A percentile compares a stretch with the other conserved stretches of the same genome.
Evolutionary conservation across 129 eudicot species (phyloP).

Genomic region (Flaveria linearis): DNA sequence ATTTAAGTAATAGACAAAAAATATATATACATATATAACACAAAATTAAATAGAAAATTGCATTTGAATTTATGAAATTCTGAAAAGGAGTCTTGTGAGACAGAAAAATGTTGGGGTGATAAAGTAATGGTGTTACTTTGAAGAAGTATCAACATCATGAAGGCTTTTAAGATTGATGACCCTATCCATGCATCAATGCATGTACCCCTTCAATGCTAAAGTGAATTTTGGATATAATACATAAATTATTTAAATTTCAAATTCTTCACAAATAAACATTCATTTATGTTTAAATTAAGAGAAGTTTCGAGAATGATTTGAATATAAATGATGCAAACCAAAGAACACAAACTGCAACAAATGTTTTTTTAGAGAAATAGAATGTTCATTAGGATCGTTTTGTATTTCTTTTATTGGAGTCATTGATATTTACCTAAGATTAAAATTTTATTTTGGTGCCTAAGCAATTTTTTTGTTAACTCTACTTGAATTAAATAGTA

Average conservation of each 20-base stretch:
- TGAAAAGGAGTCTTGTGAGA: constrained; percentile 26
- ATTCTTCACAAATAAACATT: not conserved
- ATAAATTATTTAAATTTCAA: too few species aligned
- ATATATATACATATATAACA: not conserved
- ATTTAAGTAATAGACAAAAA: not conserved
- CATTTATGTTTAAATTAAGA: not conserved
- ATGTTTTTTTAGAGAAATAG: too few species aligned
- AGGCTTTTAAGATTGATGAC: constrained; percentile 37
- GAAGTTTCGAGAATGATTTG: not conserved
- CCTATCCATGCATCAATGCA: not conserved
- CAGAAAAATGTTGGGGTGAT: constrained; percentile 34
- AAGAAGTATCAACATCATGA: constrained; percentile 40
- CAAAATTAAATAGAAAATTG: not conserved
- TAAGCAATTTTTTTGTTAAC: too few species aligned
- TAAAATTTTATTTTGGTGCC: too few species aligned
- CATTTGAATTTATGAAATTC: constrained; percentile 4
- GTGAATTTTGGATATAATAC: not conserved
- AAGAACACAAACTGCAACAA: too few species aligned
- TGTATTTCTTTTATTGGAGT: too few species aligned
- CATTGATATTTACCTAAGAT: too few species aligned
- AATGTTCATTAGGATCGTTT: too few species aligned
- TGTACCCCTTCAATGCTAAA: not conserved
- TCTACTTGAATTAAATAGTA: too few species aligned
- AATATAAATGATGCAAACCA: too few species aligned
- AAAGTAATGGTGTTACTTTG: constrained; percentile 36